phyloP scores from a whole-genome alignment of 768 basidiomycete genomes.

The Rhizopogon sp. region DNA sequence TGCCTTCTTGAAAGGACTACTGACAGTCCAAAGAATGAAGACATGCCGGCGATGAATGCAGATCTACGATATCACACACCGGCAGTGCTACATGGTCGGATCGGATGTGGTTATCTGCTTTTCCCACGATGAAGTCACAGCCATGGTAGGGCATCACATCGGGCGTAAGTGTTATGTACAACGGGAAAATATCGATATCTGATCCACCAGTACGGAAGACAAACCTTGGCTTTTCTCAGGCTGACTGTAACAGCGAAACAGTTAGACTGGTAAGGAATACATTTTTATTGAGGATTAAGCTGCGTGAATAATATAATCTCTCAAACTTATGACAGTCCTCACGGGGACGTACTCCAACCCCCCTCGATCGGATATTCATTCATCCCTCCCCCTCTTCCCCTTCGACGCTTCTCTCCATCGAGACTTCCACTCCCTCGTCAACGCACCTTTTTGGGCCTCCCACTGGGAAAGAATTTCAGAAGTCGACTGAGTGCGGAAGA shows the following conservation, averaged over 20 bases:
- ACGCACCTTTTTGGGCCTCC: conserved; percentile 61
- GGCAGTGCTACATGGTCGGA: too few species aligned
- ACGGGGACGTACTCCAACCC: neutral
- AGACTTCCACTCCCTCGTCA: conserved; percentile 78
- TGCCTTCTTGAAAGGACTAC: conserved; percentile 22
- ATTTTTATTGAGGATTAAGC: neutral
- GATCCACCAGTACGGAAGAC: too few species aligned
- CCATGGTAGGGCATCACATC: too few species aligned
- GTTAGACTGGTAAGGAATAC: neutral
- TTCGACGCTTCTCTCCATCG: conserved; percentile 73
- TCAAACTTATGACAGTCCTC: too few species aligned
- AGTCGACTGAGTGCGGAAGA: conserved; percentile 17
- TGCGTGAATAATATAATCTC: neutral
- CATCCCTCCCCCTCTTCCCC: conserved; percentile 48
- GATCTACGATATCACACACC: conserved; percentile 1
- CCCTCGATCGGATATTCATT: conserved; percentile 3
- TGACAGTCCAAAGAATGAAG: conserved; percentile 86
- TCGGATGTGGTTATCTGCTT: too few species aligned
- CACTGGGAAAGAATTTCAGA: conserved; percentile 59
- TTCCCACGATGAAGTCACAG: too few species aligned
- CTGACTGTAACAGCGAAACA: too few species aligned
- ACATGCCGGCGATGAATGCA: conserved; percentile 43
- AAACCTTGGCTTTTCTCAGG: too few species aligned
- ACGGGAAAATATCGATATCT: too few species aligned
- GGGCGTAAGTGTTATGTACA: too few species aligned